Base-by-base conservation (phyloP, 371 early-diverging fungal species). In the Fennellomyces sp. region DNA sequence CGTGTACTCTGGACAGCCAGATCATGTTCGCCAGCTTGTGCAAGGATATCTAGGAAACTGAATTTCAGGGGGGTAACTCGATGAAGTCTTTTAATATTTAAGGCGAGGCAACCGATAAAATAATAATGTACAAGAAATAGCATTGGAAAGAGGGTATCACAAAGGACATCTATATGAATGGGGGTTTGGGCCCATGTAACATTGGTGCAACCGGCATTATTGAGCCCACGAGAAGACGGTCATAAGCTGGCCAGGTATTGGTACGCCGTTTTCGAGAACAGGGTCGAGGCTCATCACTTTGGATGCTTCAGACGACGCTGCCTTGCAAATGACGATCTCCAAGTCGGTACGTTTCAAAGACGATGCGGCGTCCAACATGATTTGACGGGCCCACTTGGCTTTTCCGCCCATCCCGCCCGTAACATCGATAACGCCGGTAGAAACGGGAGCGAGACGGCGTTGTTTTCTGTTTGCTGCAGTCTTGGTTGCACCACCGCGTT, bases 401-500 rank as follows among this genome's bases (percentile, higher is more conserved):
- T 80, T 80, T 19, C 77, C 77, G 26, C 67, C 56, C 75, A 80
- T 80, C 7, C 75, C 77, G 15, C 80, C 80, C 21, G 80, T 80
- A 17, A 80, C 80, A 61, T 80, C 80, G 12, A 56, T 66, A 0
- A 33, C 39, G n/a, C 6, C 26, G 19, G 30, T 45, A 5, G 58
- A 31, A 23, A 48, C 19, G 2, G 49, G 49, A 2, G 45, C 29
- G 21, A 13, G 7, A 4, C 58, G 33, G 25, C 58, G 49, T 19
- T 48, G 58, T 27, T 48, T 58, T 38, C 48, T 28, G 5, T 50
- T 35, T 15, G 36, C 52, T 10, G 13, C 23, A 11, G 60, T 38
- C 45, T 60, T 60, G 25, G 48, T 47, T 17, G 51, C 27, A 38
- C 27, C 38, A 7, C 41, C 47, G 17, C 48, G 52, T 57, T 35